These are phyloP conservation scores for Macadamia tetraphylla DNA, from an alignment of 164 flowering plant genomes.

Conservation along the genomic window DNA sequence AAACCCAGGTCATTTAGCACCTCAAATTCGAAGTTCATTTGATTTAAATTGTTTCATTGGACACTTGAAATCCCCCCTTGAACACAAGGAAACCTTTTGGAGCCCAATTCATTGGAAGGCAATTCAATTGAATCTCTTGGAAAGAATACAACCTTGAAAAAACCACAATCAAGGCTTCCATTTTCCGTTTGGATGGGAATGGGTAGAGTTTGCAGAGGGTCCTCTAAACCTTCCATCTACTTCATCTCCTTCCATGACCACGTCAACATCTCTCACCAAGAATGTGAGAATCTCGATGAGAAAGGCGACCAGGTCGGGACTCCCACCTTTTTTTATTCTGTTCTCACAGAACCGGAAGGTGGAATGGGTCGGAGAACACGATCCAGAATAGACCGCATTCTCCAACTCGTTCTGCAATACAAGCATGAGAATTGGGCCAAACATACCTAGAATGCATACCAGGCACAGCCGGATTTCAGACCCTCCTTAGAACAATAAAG, in stretches of 20 bases:
- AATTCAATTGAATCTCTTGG: background rate
- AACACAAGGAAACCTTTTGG: background rate
- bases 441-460: too few species aligned
- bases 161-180: background rate
- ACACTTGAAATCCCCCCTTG: background rate
- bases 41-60: background rate
- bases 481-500: too few species aligned
- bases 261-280: conserved; percentile 63
- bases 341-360: too few species aligned
- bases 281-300: conserved; percentile 24
- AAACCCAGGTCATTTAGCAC: background rate
- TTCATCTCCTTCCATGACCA: conserved; percentile 30
- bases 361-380: too few species aligned
- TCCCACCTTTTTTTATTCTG: too few species aligned
- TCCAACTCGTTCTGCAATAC: too few species aligned
- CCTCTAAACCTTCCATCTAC: conserved; percentile 31
- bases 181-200: conserved; percentile 21
- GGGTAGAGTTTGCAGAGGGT: conserved; percentile 33
- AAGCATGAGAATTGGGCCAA: too few species aligned
- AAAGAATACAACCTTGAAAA: background rate
- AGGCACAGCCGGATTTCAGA: too few species aligned
- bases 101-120: background rate
- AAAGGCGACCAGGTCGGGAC: too few species aligned
- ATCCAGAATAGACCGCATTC: too few species aligned
- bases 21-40: background rate